Evolutionary conservation across 176 grass and related monocot species (phyloP).

Genomic region (Bolboschoenus planiculmis): DNA sequence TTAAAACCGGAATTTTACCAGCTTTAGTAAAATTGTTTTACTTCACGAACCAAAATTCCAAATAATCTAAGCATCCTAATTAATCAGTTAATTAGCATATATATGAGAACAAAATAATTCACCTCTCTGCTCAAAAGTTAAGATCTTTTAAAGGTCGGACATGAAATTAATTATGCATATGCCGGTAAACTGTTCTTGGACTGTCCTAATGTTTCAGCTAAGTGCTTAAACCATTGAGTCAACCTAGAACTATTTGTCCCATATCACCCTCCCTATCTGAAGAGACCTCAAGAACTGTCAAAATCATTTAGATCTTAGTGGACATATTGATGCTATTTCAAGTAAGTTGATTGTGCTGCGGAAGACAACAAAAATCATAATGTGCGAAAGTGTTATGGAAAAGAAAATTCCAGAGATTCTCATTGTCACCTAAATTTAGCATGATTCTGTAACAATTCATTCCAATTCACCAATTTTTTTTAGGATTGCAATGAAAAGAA

Average conservation of each 20-base stretch:
- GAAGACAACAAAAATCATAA: not conserved
- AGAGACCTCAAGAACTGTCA: not conserved
- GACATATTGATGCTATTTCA: not conserved
- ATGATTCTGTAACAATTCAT: not conserved
- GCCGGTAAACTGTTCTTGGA: not conserved
- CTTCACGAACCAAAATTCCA: not conserved
- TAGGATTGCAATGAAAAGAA: not conserved
- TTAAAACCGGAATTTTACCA: not conserved
- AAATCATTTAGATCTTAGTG: slow-evolving; percentile 8
- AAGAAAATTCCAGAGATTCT: not conserved
- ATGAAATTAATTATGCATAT: not conserved
- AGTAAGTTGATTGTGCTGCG: not conserved
- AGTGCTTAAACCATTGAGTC: not conserved
- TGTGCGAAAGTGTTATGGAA: not conserved
- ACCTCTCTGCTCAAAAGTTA: not conserved
- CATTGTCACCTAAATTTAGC: slow-evolving; percentile 12
- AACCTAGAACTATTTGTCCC: not conserved
- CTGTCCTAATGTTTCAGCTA: not conserved
- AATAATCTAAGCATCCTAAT: not conserved
- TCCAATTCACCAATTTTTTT: slow-evolving; percentile 9
- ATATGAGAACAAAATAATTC: not conserved
- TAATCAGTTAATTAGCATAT: not conserved
- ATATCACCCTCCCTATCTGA: not conserved
- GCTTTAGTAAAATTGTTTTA: not conserved
- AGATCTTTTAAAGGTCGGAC: not conserved